Conservation (phyloP, 2,329 filamentous ascomycete genomes). For the Rachicladosporium sp. region DNA sequence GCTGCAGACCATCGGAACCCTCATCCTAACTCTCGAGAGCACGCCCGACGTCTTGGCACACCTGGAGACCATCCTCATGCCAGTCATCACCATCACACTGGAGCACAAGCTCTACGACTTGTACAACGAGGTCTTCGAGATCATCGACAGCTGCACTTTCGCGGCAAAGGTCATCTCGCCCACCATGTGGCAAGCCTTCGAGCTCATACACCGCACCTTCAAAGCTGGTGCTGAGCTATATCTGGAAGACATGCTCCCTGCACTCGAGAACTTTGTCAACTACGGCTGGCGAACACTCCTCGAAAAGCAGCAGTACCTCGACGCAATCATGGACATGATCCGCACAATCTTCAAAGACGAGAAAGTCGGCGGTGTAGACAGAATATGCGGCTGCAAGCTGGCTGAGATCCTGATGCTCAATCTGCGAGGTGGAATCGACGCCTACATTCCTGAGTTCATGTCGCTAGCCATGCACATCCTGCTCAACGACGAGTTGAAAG, state of each 20-base stretch:
- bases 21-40: constrained; percentile 93
- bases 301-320: constrained; percentile 74
- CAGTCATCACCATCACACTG: constrained; percentile 86
- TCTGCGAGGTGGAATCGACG: constrained; percentile 75
- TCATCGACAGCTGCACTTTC: constrained; percentile 98
- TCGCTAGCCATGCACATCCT: constrained; percentile 78
- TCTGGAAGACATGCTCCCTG: constrained; percentile 95
- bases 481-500: constrained; percentile 61
- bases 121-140: constrained; percentile 97
- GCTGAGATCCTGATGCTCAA: constrained; percentile 96
- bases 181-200: constrained; percentile 98
- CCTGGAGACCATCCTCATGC: constrained; percentile 92
- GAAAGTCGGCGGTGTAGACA: constrained; percentile 84
- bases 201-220: constrained; percentile 91
- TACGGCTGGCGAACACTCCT: constrained; percentile 73
- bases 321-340: constrained; percentile 87
- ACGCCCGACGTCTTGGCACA: constrained; percentile 90
- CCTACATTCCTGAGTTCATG: constrained; percentile 79
- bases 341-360: constrained; percentile 86
- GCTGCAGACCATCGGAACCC: constrained; percentile 89
- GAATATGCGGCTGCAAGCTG: constrained; percentile 94
- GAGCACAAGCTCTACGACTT: constrained; percentile 97
- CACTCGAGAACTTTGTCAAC: constrained; percentile 93
- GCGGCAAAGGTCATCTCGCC: constrained; percentile 89
- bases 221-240: constrained; percentile 95